A percentile compares a stretch with the other conserved stretches of the same genome.
Conservation (phyloP, 1,284 basidiomycete genomes). For the Apiotrichum veenhuisii region DNA sequence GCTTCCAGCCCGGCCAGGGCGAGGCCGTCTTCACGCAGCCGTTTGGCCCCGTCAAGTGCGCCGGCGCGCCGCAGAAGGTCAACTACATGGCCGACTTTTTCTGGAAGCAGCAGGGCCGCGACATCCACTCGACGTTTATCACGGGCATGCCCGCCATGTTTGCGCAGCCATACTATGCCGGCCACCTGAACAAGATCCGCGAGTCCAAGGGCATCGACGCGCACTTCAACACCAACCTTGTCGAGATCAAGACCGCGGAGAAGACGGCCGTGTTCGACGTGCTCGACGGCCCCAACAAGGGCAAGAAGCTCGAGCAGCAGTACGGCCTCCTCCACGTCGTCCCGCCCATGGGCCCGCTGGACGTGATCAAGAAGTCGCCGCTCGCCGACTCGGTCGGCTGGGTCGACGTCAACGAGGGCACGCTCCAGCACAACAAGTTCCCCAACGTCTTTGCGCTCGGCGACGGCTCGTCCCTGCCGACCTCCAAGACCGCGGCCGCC, state of each 20-base stretch:
- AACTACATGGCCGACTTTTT: conserved; percentile 78
- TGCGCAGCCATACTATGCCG: conserved; percentile 75
- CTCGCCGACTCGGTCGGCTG: conserved; percentile 78
- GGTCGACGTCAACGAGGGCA: conserved; percentile 78
- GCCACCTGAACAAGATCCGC: conserved; percentile 74
- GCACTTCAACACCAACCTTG: conserved; percentile 78
- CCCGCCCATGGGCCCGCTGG: conserved; percentile 85
- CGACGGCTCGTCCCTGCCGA: conserved; percentile 85
- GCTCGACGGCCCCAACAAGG: conserved; percentile 55
- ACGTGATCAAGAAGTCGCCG: conserved; percentile 72
- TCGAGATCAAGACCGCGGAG: conserved; percentile 64
- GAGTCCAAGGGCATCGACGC: conserved; percentile 73
- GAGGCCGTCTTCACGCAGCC: conserved; percentile 92
- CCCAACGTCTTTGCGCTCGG: conserved; percentile 85
- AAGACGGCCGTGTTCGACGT: conserved; percentile 81
- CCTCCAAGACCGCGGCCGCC: conserved; percentile 93
- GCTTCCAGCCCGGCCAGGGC: conserved; percentile 65
- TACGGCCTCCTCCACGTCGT: conserved; percentile 84
- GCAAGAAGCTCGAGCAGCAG: conserved; percentile 62
- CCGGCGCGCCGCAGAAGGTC: conserved; percentile 89
- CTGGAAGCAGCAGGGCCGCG: conserved; percentile 47
- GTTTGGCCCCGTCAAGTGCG: conserved; percentile 89
- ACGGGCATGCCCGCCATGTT: conserved; percentile 96
- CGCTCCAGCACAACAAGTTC: conserved; percentile 75
- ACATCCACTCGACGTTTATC: conserved; percentile 68